Base-by-base conservation (phyloP, 192 early-diverging fungal species). In the Coemansia sp. region DNA sequence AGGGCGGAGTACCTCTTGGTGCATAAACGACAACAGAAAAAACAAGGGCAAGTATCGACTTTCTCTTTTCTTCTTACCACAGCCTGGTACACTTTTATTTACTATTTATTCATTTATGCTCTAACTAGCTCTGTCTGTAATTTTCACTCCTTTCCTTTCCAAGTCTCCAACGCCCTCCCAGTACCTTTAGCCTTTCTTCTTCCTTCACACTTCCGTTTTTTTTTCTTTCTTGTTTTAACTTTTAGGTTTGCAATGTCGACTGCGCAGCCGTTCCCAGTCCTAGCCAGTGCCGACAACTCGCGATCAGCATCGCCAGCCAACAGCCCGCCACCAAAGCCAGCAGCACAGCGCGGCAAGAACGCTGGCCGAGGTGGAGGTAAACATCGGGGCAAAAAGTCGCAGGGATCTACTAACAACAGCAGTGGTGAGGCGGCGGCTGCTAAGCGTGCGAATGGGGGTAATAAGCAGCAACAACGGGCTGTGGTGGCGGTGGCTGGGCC, bases 281-380 rank as follows among this genome's bases (percentile, higher is more conserved):
- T 81, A 4, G 58, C 55, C n/a, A 81, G 78, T 44, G 74, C 73
- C 36, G 53, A 64, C 27, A 81, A 76, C 74, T 81, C 78, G 21
- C 74, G 78, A 63, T 62, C 78, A 0, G 70, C 55, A 10, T 76
- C 74, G 61, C 78, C 78, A 8, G 78, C 73, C 50, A 53, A 25
- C 50, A 53, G 32, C 36, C 59, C 9, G n/a, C 45, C 15, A 1
- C 4, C 32, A 31, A 53, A 25, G 50, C 2, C 50, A 11, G 50
- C 50, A 53, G 50, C 50, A 25, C 58, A 38, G 36, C 58, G 36
- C 32, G 17, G 36, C 58, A 60, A 60, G 36, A 38, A 11, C 15
- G 32, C 32, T 14, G 46, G 59, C 36, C 21, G 50, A 10, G 25
- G 50, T 53, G 50, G 50, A 12, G 23, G 50, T 2, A 53, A 53